Evolutionary conservation across 495 filamentous ascomycete genomes (phyloP).

Genomic region (Hypoxylon subgilvum): DNA sequence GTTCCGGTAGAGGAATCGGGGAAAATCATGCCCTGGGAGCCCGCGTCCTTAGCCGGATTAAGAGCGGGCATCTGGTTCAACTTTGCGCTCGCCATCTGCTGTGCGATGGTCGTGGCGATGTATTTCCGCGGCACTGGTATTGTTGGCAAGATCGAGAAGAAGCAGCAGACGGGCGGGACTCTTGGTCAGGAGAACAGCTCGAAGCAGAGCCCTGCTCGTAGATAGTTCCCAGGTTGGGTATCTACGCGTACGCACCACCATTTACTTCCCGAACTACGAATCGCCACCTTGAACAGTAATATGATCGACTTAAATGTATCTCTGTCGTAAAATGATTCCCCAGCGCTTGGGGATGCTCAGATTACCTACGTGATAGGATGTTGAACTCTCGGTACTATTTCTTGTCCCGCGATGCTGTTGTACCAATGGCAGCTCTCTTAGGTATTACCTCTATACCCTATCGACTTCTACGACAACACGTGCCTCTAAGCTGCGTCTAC

Average conservation of each 20-base stretch:
- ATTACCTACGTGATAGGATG: not conserved
- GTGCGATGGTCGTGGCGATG: constrained; percentile 46
- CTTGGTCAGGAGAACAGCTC: constrained; percentile 3
- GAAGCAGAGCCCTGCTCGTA: constrained; percentile 6
- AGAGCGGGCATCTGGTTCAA: constrained; percentile 62
- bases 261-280: not conserved
- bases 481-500: no score
- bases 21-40: constrained; percentile 45
- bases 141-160: constrained; percentile 47
- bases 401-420: constrained; percentile 9
- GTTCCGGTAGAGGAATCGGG: constrained; percentile 49
- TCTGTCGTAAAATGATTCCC: not conserved
- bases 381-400: constrained; percentile 16
- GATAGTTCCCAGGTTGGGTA: not conserved
- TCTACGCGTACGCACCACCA: not conserved
- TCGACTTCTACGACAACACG: not conserved
- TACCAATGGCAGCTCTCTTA: not conserved
- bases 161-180: constrained; percentile 1
- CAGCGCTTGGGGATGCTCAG: no score
- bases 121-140: constrained; percentile 54
- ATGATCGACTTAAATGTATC: not conserved
- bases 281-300: not conserved
- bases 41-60: constrained; percentile 55
- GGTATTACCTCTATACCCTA: constrained; percentile 6
- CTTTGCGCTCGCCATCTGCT: constrained; percentile 47